Conservation (phyloP, 1,139 yeast genomes). For the Debaryomyces coudertii region DNA sequence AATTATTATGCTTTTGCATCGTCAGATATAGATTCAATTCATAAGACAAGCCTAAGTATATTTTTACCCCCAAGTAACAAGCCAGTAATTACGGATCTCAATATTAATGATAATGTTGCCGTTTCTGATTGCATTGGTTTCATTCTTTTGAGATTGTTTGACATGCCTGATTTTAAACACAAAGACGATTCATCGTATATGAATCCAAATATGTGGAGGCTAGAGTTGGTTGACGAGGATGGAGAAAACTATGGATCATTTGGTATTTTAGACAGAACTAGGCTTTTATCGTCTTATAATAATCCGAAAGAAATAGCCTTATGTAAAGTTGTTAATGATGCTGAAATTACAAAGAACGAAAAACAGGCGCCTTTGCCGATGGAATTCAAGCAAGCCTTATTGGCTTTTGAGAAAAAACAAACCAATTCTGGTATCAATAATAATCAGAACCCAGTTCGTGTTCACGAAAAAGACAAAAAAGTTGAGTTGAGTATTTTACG, state of each 20-base stretch:
- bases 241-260: constrained; percentile 79
- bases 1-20: constrained; percentile 56
- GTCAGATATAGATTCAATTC: constrained; percentile 21
- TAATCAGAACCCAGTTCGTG: not conserved
- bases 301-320: constrained; percentile 67
- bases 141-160: constrained; percentile 43
- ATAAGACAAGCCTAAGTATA: constrained; percentile 34
- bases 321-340: constrained; percentile 44
- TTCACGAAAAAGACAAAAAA: constrained; percentile 11
- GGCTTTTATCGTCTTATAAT: constrained; percentile 59
- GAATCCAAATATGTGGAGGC: constrained; percentile 66
- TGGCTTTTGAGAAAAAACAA: constrained; percentile 1
- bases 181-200: constrained; percentile 20
- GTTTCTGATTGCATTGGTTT: constrained; percentile 70
- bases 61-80: constrained; percentile 41
- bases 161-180: constrained; percentile 23
- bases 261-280: constrained; percentile 64
- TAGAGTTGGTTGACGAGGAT: constrained; percentile 77
- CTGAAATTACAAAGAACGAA: constrained; percentile 37
- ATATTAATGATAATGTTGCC: constrained; percentile 48
- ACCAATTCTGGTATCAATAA: not conserved
- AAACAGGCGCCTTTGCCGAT: constrained; percentile 58
- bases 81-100: constrained; percentile 36
- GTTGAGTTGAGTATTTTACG: constrained; percentile 13
- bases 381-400: constrained; percentile 34